Evolutionary conservation across 2,329 filamentous ascomycete species (phyloP).

Genomic region (Fusarium pseudograminearum): DNA sequence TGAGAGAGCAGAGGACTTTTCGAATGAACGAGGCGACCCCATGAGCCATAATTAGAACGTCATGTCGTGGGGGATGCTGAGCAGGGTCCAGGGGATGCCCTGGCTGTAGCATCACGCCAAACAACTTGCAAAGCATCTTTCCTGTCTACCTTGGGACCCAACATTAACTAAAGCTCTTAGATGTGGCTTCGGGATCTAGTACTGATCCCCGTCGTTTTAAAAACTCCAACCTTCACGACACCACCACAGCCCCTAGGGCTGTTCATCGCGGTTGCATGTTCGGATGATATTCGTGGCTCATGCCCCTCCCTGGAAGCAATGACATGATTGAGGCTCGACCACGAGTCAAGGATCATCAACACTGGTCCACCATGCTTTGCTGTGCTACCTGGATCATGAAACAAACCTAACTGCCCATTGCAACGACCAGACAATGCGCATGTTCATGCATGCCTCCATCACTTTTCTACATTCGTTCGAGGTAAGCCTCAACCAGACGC

Average conservation of each 20-base stretch:
- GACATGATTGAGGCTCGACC: constrained; percentile 9
- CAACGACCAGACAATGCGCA: not conserved
- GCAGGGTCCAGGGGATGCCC: constrained; percentile 4
- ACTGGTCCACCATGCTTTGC: not conserved
- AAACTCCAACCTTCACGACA: not conserved
- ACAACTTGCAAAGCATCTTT: not conserved
- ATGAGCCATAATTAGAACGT: not conserved
- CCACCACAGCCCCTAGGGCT: not conserved
- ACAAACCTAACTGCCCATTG: not conserved
- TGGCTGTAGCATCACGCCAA: constrained; percentile 12
- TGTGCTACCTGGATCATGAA: not conserved
- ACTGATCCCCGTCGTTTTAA: not conserved
- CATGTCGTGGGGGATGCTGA: constrained; percentile 9
- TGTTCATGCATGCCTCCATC: not conserved
- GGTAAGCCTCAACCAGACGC: not conserved
- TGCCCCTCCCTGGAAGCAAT: constrained; percentile 7
- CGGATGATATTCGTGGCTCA: not conserved
- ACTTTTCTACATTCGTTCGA: not conserved
- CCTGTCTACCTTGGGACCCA: not conserved
- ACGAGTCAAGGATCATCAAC: not conserved
- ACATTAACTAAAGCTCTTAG: not conserved
- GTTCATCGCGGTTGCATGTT: not conserved
- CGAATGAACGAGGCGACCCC: constrained; percentile 12
- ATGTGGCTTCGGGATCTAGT: constrained; percentile 29
- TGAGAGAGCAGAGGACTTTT: not conserved